A percentile compares a stretch with the other conserved stretches of the same genome.
These are phyloP conservation scores for Trametes coccinea DNA, from an alignment of 768 basidiomycete genomes.

Conservation along the genomic window DNA sequence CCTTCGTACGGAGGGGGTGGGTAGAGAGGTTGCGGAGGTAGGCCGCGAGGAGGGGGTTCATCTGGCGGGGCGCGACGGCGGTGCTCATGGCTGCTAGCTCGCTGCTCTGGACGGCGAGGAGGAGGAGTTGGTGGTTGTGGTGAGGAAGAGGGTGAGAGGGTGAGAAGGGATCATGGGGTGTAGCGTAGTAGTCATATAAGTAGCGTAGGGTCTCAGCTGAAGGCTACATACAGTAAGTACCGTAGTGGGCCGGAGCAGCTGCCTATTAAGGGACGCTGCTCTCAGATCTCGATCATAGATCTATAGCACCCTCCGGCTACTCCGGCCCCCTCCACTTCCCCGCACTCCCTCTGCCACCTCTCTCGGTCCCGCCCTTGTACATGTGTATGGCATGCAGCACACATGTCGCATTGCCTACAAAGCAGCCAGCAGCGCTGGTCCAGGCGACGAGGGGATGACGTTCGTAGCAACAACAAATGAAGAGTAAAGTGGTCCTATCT, in stretches of 20 bases:
- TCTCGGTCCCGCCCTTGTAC: background rate
- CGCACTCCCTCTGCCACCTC: background rate
- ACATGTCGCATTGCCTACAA: too few species aligned
- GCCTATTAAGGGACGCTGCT: background rate
- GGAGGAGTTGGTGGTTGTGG: background rate
- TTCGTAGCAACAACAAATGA: too few species aligned
- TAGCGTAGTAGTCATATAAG: background rate
- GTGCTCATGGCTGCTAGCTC: slow-evolving; percentile 22
- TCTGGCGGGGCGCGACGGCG: slow-evolving; percentile 28
- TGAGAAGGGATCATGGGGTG: slow-evolving; percentile 2
- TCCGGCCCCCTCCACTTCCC: slow-evolving; percentile 6
- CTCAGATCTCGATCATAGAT: slow-evolving; percentile 15
- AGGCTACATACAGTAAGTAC: background rate
- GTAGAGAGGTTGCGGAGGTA: slow-evolving; percentile 69
- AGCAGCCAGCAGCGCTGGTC: too few species aligned
- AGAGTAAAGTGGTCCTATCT: too few species aligned
- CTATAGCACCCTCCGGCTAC: slow-evolving; percentile 11
- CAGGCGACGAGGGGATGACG: too few species aligned
- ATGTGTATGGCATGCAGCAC: too few species aligned
- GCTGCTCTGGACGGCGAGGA: background rate
- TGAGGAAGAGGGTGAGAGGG: background rate
- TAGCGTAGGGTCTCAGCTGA: background rate
- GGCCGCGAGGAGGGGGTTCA: slow-evolving; percentile 56
- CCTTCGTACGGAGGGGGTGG: slow-evolving; percentile 80
- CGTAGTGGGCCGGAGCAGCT: background rate